Percentiles rank a stretch among this genome's conserved stretches.
phyloP scores from a whole-genome alignment of 306 rosid species.

The Sechiopsis laciniata region DNA sequence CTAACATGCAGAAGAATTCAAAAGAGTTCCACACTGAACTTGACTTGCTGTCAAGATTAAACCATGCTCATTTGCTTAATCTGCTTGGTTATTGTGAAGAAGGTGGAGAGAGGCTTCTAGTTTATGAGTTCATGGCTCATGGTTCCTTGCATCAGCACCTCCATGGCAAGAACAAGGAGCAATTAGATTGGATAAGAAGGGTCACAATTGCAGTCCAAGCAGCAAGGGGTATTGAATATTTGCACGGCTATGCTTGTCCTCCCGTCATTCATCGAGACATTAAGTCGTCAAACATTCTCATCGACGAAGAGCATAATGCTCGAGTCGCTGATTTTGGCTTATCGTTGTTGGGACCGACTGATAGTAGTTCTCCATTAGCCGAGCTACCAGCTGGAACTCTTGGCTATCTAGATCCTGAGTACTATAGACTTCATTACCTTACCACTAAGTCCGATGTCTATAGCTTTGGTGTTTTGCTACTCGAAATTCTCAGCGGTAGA shows the following conservation, averaged over 20 bases:
- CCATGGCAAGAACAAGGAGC: conserved; percentile 70
- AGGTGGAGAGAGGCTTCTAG: conserved; percentile 56
- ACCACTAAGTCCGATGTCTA: conserved; percentile 52
- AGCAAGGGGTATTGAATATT: conserved; percentile 74
- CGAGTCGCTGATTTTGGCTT: conserved; percentile 91
- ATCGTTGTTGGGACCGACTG: conserved; percentile 74
- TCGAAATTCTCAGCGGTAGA: conserved; percentile 85
- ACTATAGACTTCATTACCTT: conserved; percentile 91
- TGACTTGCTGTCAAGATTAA: conserved; percentile 69
- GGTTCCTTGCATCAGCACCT: conserved; percentile 57
- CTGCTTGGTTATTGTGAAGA: conserved; percentile 86
- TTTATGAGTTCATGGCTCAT: too few relatives aligned
- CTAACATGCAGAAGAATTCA: conserved; percentile 69
- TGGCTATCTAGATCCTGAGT: conserved; percentile 95
- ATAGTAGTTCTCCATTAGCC: conserved; percentile 79
- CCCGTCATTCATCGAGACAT: conserved; percentile 87
- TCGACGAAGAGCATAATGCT: conserved; percentile 94
- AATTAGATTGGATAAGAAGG: conserved; percentile 77
- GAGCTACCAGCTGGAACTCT: conserved; percentile 94
- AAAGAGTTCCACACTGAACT: conserved; percentile 86
- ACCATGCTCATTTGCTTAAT: conserved; percentile 84
- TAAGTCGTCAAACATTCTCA: conserved; percentile 87
- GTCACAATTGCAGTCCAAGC: conserved; percentile 93
- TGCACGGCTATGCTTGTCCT: conserved; percentile 87
- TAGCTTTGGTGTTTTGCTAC: conserved; percentile 52